Conservation (phyloP, 2,329 filamentous ascomycete species). For the Aureobasidium sp. region DNA sequence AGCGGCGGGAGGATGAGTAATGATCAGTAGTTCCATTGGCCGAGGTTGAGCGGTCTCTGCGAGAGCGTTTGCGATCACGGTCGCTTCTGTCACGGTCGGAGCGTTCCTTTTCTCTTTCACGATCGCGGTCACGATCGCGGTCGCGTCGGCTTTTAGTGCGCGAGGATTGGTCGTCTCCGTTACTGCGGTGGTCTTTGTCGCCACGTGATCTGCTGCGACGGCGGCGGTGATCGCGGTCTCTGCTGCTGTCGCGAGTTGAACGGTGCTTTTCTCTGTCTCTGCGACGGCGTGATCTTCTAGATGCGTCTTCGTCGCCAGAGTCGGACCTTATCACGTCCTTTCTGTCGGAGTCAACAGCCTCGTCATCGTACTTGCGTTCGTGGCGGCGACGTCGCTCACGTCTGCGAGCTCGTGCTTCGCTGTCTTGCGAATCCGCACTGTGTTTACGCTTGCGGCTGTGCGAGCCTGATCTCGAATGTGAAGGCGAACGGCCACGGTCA, state of each 20-base stretch:
- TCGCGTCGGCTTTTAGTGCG: slow-evolving; percentile 10
- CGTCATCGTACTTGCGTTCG: slow-evolving; percentile 30
- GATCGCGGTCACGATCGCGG: not conserved
- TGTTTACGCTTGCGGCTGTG: slow-evolving; percentile 41
- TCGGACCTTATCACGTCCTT: slow-evolving; percentile 54
- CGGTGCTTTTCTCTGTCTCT: slow-evolving; percentile 31
- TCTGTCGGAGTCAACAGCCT: slow-evolving; percentile 28
- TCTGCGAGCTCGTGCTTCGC: slow-evolving; percentile 33
- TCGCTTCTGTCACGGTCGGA: slow-evolving; percentile 20
- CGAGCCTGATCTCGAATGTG: slow-evolving; percentile 28
- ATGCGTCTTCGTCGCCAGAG: slow-evolving; percentile 46
- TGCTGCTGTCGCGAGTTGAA: slow-evolving; percentile 39
- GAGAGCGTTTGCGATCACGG: slow-evolving; percentile 39
- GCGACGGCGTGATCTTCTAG: slow-evolving; percentile 51
- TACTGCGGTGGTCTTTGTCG: slow-evolving; percentile 3
- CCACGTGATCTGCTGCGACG: slow-evolving; percentile 28
- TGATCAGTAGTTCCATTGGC: slow-evolving; percentile 42
- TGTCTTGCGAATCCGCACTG: slow-evolving; percentile 26
- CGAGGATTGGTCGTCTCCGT: not conserved
- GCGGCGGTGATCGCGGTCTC: slow-evolving; percentile 28
- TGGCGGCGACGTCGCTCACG: slow-evolving; percentile 41
- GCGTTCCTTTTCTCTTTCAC: slow-evolving; percentile 13
- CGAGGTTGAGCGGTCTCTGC: slow-evolving; percentile 36
- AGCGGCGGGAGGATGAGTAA: slow-evolving; percentile 29
- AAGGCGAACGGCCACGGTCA: slow-evolving; percentile 7